Evolutionary conservation across 345 rosid species (phyloP), one percentile per base, ranked within the genome.

Genomic region (Brassica rapa): DNA sequence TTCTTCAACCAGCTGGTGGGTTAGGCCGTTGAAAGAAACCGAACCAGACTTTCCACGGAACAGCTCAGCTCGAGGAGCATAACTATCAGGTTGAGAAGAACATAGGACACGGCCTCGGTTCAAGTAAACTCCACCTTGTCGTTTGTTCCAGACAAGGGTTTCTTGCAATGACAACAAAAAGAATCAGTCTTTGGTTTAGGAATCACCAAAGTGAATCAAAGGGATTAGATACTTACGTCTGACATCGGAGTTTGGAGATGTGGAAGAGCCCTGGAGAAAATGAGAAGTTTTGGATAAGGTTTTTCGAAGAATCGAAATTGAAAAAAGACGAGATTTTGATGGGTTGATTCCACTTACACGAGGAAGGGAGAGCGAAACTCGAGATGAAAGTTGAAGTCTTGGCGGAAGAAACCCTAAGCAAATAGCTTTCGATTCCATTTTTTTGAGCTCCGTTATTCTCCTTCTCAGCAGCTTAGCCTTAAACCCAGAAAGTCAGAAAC

Each of bases 41-140:
- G 92, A 92, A 70, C 98, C 96, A 1, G 98, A 80, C 81, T 94
- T 90, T 4, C 97, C 97, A 46, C 85, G 87, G 71, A 87, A 87
- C 7, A 89, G 83, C 79, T 92, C 97, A 82, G 75, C 71, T 71
- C 85, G 89, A 69, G 82, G 87, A 69, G 81, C 75, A 63, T 49
- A 77, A 29, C 70, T 71, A 32, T 57, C 64, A 19, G 65, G 33
- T 41, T 70, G 73, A 46, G 85, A 86, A 62, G 77, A 87, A 78
- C 83, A 67, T 3, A 75, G 16, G 8, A 75, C 66, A 49, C 4
- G 69, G 9, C 80, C 77, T 77, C 84, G 55, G 55, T 1, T 49
- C 55, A 49, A 49, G 55, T 49, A 64, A 21, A 62, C 10, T 29
- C 55, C 24, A 32, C 63, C 66, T 16, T 53, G 75, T 5, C 67